Base-by-base conservation (phyloP, 2,329 filamentous ascomycete species). In the Alternaria rosae region DNA sequence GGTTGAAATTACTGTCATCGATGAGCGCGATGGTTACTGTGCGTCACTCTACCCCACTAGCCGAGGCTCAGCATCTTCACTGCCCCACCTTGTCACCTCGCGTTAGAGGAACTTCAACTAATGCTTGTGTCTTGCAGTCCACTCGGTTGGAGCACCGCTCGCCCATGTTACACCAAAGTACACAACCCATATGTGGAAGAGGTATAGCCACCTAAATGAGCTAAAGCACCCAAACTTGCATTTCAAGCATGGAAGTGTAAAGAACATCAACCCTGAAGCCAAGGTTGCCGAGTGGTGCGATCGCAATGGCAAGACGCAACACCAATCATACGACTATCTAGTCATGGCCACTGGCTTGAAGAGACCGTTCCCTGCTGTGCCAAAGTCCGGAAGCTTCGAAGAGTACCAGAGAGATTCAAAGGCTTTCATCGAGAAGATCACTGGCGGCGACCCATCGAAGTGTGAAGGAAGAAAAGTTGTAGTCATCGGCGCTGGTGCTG, bases 1-100 rank as follows among this genome's bases (percentile, higher is more conserved):
- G 1, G 78, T 92, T 13, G 85, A 92, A 38, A 88, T 94, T 53
- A 93, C 90, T 21, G 85, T 94, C 21, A 88, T 92, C 23, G 91
- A 94, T 70, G 90, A 93, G 77, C 83, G 90, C n/a, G 91, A 94
- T 82, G 92, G 92, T n/a, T 93, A 88, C 76, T 93, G 91, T 93
- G 82, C 70, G 89, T 67, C 44, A 62, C 56, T 23, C 64, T 45
- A 52, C 65, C 57, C 62, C 57, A 62, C 60, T 69, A 68, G 52
- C 66, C 66, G 68, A 73, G 67, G 62, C 57, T 28, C 21, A 23
- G 28, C 42, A 53, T 57, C n/a, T 44, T 61, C 15, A 43, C n/a
- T 38, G 13, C 57, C 47, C 54, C 59, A 54, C 47, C 54, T 67
- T 51, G 52, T 54, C 59, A 57, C 50, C n/a, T 25, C 47, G 59